Evolutionary conservation across 495 filamentous ascomycete species (phyloP), one percentile per base, ranked within the genome.

Genomic region (Aspergillus hancockii): DNA sequence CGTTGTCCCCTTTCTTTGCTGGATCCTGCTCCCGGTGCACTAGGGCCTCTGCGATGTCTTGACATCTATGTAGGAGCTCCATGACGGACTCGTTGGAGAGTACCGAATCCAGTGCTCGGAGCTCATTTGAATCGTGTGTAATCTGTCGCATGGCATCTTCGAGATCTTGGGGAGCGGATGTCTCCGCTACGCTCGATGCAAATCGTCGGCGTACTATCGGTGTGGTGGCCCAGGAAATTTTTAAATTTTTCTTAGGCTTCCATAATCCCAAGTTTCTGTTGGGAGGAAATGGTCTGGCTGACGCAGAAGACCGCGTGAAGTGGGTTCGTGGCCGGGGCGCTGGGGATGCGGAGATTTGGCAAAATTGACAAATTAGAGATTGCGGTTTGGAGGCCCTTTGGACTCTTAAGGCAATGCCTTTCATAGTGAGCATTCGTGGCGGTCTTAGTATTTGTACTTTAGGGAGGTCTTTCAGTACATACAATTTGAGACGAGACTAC

Each of bases 31-130:
- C 68, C 40, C 58, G 71, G 7, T 68, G 64, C 9, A 71, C 56
- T 30, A 81, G 61, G 2, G 59, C 64, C 19, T 73, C 61, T 10
- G 79, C 79, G 14, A 79, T 64, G 16, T 60, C 61, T 58, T 79
- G 71, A 47, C 83, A 84, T 71, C 69, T 64, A 41, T 74, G 64
- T 16, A 85, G 70, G 19, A 78, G 60, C 28, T 68, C 52, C 28
- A 78, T 66, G 16, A 84, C 70, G 4, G 63, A 57, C 19, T 71
- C 64, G 55, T 80, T 77, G 47, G 71, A 60, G 8, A 75, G 79
- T 18, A 77, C 73, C 49, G 65, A 63, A 47, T 73, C 60, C 10
- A 72, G 64, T 19, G 70, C 51, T 14, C 70, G 72, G 34, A 78
- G 52, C 41, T 68, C 58, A 8, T 63, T 55, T 14, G 65, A 66